Conservation (phyloP, 2,329 filamentous ascomycete species). For the Coniochaeta prunicola region DNA sequence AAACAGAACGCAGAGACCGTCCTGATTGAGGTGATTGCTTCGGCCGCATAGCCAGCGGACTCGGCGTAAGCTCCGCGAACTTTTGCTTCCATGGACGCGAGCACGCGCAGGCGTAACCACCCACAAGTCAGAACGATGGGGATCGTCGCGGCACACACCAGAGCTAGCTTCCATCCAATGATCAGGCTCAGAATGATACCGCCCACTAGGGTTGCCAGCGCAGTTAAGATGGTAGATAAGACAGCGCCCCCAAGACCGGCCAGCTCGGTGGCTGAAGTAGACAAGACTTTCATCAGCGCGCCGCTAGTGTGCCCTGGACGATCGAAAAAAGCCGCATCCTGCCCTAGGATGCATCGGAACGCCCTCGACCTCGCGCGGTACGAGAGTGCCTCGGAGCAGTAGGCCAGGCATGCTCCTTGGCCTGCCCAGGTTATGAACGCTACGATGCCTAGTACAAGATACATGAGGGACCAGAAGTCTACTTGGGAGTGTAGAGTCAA, state of each 20-base stretch:
- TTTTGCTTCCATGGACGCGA: constrained; percentile 54
- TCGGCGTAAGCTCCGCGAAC: constrained; percentile 51
- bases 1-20: constrained; percentile 50
- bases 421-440: background rate
- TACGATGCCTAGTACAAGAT: background rate
- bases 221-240: background rate
- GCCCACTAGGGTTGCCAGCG: background rate
- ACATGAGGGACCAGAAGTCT: constrained; percentile 1
- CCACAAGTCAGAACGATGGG: constrained; percentile 63
- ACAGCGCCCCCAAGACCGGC: background rate
- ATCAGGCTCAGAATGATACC: constrained; percentile 59
- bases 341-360: background rate
- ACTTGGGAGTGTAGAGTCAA: too few relatives aligned
- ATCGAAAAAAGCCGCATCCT: constrained; percentile 1
- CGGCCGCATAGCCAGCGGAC: constrained; percentile 57
- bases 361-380: background rate
- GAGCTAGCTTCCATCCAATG: constrained; percentile 67
- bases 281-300: background rate
- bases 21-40: constrained; percentile 59
- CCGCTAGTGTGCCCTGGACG: background rate
- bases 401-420: background rate
- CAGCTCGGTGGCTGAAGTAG: background rate
- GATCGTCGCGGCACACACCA: constrained; percentile 63
- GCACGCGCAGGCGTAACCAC: constrained; percentile 57
- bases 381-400: background rate